Base-by-base conservation (phyloP, 2,329 filamentous ascomycete species). In the Botryotinia calthae region DNA sequence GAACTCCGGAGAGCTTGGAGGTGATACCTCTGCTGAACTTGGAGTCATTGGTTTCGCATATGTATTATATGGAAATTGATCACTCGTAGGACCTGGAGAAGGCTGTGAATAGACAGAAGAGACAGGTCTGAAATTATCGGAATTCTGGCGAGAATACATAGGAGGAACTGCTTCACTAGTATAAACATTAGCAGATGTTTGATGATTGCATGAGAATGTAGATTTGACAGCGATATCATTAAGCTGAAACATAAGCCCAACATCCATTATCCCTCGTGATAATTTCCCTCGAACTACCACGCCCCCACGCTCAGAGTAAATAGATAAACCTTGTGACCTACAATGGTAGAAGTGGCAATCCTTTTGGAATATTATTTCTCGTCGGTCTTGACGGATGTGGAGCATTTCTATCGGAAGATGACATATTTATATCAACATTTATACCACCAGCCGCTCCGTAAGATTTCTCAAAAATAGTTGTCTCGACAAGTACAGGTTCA, bases 101-200 rank as follows among this genome's bases (percentile, higher is more conserved):
- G 84, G 85, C 79, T 87, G 85, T 63, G 89, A 89, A 79, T 92
- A 91, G 64, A 89, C 76, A 25, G 90, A 91, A 46, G 90, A 91
- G 10, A 84, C 76, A n/a, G 86, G 85, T 58, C 86, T 85, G 75
- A 82, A 82, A 70, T 78, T 80, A 48, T 61, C 34, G n/a, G 51
- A 31, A 67, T 72, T 67, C 40, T 59, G 37, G 7, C 44, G 70
- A 25, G 82, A 81, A 73, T 76, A 72, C 25, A 73, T 63, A 28
- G 75, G 74, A 72, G 73, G 73, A 61, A 72, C 72, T 74, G 75
- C 42, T 61, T 77, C 74, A 67, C 76, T 77, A 67, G 34, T 44
- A 51, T 10, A 61, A 62, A 56, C 66, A 75, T 78, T 75, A 78
- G 75, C 68, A 71, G 44, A 65, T 67, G 42, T 73, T 59, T 56